These are phyloP conservation scores for Ascochyta viciae-villosae DNA, from an alignment of 2,329 filamentous ascomycete species.

Conservation along the genomic window DNA sequence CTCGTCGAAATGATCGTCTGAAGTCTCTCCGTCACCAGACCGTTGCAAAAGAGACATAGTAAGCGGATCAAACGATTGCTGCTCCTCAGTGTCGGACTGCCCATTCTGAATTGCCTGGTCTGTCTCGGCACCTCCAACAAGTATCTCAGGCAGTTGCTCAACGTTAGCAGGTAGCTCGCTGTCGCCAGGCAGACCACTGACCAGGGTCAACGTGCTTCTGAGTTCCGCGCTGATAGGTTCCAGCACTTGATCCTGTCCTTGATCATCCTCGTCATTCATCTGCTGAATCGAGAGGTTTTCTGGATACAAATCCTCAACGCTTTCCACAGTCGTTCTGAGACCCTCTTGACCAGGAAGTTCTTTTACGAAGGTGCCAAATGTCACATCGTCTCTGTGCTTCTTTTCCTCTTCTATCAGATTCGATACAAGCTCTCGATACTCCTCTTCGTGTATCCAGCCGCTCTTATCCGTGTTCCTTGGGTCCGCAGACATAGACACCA, in stretches of 20 bases:
- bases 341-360: conserved; percentile 60
- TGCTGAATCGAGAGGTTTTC: conserved; percentile 59
- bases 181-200: conserved; percentile 7
- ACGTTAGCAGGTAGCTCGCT: not conserved
- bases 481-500: conserved; percentile 90
- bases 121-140: conserved; percentile 25
- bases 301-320: conserved; percentile 86
- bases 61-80: conserved; percentile 39
- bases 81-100: conserved; percentile 29
- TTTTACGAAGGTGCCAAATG: conserved; percentile 72
- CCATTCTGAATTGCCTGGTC: conserved; percentile 29
- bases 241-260: not conserved
- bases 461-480: conserved; percentile 72
- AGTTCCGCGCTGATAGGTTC: not conserved
- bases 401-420: conserved; percentile 71
- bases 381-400: conserved; percentile 54
- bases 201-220: conserved; percentile 9
- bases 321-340: conserved; percentile 80
- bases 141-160: conserved; percentile 13
- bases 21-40: conserved; percentile 4
- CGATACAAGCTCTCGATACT: conserved; percentile 72
- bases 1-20: conserved; percentile 27
- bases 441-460: conserved; percentile 93
- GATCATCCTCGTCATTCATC: conserved; percentile 1
- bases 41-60: conserved; percentile 33